Base-by-base conservation (phyloP, 371 early-diverging fungal species). In the Nematocida sp. region DNA sequence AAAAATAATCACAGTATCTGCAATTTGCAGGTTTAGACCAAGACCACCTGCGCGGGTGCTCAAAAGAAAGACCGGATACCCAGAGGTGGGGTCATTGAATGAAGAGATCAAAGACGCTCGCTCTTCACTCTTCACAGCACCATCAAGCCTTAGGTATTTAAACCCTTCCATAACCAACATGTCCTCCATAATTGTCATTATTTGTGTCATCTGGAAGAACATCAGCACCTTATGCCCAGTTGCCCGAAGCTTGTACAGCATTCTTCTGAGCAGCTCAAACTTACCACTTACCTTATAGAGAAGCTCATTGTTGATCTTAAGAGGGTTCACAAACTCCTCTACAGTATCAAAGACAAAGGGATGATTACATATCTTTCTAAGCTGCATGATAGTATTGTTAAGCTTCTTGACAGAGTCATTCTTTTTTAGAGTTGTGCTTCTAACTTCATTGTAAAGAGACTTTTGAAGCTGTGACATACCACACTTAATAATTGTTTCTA, bases 321-420 rank as follows among this genome's bases (percentile, higher is more conserved):
- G 25, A 39, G 57, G 25, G 42, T 73, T 62, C 18, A 60, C 47
- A 42, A 44, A 44, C 39, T 64, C 50, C 18, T 62, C 71, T 20
- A 44, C 72, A 44, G 44, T 74, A 55, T 70, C 84, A 83, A 66
- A 76, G 13, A 88, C 72, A 23, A 93, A 94, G 0, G 95, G 95
- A 83, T 96, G 97, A 85, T 97, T 96, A 85, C 95, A 94, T 42
- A 96, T 93, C 87, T 98, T 96, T 78, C 97, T 89, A 6, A 96
- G 90, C 61, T 92, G 89, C 82, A 94, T 95, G 56, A 98, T 95
- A 3, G 95, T 96, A 75, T 85, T 91, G 25, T 96, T 87, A 3
- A 92, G 92, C 72, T 94, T 92, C 60, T 91, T 88, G 46, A 90
- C 90, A 0, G 93, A 94, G n/a, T 90, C 89, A 66, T 94, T 82